Percentiles rank a stretch among this genome's conserved stretches.
These are phyloP conservation scores for Collybia nuda DNA, from an alignment of 768 basidiomycete species.

Conservation along the genomic window DNA sequence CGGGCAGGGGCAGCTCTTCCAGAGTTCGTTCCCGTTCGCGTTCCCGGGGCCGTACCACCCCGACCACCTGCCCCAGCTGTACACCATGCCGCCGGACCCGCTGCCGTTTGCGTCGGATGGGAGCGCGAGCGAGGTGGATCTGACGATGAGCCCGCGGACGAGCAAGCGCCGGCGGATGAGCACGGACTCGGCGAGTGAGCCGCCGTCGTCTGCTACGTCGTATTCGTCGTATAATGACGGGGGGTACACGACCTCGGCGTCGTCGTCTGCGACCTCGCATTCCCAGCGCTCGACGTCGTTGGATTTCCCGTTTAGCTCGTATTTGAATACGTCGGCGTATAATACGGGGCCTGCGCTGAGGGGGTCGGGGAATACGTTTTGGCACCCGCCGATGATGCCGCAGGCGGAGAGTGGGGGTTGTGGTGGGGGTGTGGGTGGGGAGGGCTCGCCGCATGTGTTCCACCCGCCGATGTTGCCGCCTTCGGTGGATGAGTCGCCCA, in stretches of 20 bases:
- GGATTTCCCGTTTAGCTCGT: constrained; percentile 64
- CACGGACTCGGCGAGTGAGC: constrained; percentile 49
- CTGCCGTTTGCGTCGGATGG: constrained; percentile 43
- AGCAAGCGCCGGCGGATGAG: constrained; percentile 77
- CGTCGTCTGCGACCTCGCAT: constrained; percentile 54
- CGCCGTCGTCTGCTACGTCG: constrained; percentile 63
- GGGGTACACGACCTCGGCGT: constrained; percentile 52
- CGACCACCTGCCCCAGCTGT: constrained; percentile 62
- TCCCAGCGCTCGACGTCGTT: constrained; percentile 65
- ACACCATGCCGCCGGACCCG: constrained; percentile 41
- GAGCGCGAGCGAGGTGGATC: constrained; percentile 36
- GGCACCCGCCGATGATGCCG: constrained; percentile 78
- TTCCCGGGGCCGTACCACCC: constrained; percentile 78
- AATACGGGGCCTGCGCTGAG: constrained; percentile 47
- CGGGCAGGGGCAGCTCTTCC: constrained; percentile 8
- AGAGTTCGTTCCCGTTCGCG: constrained; percentile 35
- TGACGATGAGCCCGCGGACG: constrained; percentile 42
- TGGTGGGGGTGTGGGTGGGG: neutral
- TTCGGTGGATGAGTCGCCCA: constrained; percentile 53
- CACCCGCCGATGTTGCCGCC: constrained; percentile 72
- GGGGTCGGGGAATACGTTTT: constrained; percentile 63
- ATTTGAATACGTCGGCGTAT: constrained; percentile 26
- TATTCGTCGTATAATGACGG: constrained; percentile 63
- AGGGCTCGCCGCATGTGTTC: constrained; percentile 50
- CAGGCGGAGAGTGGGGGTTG: constrained; percentile 32